Evolutionary conservation across 768 basidiomycete genomes (phyloP), one percentile per base, ranked within the genome.

Genomic region (Porphyrellus cyaneotinctus): DNA sequence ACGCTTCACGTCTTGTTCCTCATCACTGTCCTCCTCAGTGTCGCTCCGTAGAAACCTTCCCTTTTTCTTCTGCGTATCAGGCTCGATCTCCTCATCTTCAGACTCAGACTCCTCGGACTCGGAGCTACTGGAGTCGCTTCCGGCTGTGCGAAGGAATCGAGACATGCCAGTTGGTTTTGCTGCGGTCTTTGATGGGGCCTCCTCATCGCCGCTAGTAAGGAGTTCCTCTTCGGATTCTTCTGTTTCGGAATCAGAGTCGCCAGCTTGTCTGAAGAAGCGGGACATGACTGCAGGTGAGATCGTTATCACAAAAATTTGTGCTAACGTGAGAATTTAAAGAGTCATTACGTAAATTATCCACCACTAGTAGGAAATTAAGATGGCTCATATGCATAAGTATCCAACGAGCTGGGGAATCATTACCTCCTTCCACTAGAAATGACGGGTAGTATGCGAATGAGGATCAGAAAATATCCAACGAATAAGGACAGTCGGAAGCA

Each of bases 181-280:
- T 33, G 66, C 49, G 9, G 60, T 53, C 53, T 83, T 75, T 23
- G 73, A 64, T 2, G 75, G 63, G 2, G 67, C 75, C 51, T 82
- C 83, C 53, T 90, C 88, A 49, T 84, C 89, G 46, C 80, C 84
- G 59, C 83, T 84, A 64, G 80, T 82, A 70, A 91, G 82, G 50
- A 79, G 73, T 68, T 85, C 82, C 74, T 90, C 87, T 68, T 89
- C 87, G 38, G 84, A 87, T 53, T 81, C 79, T 54, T 84, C 83
- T 37, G 82, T 78, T 43, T 86, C 85, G 15, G 81, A 83, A 63
- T 91, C 90, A 46, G 87, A 88, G 69, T 91, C 88, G 69, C 81
- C 86, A 54, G 82, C 88, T 75, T 84, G 81, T 75, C 87, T 84
- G 76, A 93, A 92, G 75, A 94, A 93, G 65, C 90, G 83, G 56